Base-by-base conservation (phyloP, 225 moss, liverwort and hornwort genomes). In the Pleurozium schreberi region DNA sequence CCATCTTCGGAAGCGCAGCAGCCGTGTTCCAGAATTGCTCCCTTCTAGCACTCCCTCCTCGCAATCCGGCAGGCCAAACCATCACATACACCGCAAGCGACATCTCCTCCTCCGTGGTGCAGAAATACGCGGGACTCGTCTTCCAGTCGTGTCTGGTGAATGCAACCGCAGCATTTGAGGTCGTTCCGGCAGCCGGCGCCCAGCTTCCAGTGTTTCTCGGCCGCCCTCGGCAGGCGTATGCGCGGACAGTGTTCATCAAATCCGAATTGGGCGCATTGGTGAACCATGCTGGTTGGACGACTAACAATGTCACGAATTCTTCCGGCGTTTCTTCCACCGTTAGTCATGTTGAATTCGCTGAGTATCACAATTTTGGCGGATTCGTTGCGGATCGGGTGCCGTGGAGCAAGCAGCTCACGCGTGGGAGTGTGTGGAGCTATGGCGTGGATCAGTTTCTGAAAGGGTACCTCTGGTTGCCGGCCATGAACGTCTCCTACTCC, bases 1-100 rank as follows among this genome's bases (percentile, higher is more conserved):
- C 14, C 89, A 82, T 94, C 18, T 90, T 93, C 49, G 94, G 94
- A 13, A 90, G 91, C 69, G 94, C 93, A 22, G 89, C 93, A 27
- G 92, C 91, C 3, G 85, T 91, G 26, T 93, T 94, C 88, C 91
- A 94, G 80, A 13, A 40, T 6, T 91, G 91, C 87, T 78, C 89
- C 1, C 59, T 94, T 58, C 92, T 90, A 2, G 91, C 93, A 15
- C 81, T 85, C 27, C 68, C 25, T 25, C 75, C 36, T 23, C 90
- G 87, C 17, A 81, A 65, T 5, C 65, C 89, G 57, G 57, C 57
- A 10, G 90, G 85, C 16, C 90, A 94, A 62, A 55, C 53, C 3
- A 89, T 92, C 82, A 93, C 90, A 1, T 93, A 73, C 80, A 89
- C 93, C 34, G 89, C 93, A 4, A 87, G 93, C 68, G 88, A 65